Evolutionary conservation across 2,329 filamentous ascomycete species (phyloP).

Genomic region (Thelonectria discophora): DNA sequence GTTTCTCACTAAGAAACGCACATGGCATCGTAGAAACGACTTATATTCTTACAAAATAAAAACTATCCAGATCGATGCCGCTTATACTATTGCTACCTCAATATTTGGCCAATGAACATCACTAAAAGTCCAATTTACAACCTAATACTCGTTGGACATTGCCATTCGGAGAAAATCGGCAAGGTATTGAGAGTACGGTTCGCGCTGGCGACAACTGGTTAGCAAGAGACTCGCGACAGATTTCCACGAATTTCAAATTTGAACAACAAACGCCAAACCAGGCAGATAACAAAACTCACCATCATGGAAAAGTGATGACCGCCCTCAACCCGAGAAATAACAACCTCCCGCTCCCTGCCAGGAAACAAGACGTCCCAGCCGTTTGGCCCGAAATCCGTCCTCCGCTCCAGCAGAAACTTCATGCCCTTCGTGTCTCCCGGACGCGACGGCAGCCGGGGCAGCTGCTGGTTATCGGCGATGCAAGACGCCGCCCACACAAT

Average conservation of each 20-base stretch:
- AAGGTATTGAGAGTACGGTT: neutral
- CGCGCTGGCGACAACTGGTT: neutral
- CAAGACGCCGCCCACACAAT: constrained; percentile 14
- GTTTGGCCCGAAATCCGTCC: constrained; percentile 13
- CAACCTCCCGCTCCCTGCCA: neutral
- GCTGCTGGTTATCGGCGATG: neutral
- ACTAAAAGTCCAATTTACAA: no score
- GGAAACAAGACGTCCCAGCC: constrained; percentile 15
- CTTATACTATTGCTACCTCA: no score
- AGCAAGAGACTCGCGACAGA: neutral
- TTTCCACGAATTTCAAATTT: neutral
- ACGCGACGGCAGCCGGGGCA: neutral
- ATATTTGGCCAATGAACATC: no score
- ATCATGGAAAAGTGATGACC: constrained; percentile 27
- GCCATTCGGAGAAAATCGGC: neutral
- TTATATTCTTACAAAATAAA: no score
- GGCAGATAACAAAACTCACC: neutral
- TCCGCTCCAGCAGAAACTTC: constrained; percentile 14
- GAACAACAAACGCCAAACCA: neutral
- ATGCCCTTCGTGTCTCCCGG: constrained; percentile 11
- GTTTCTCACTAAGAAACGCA: no score
- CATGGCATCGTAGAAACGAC: no score
- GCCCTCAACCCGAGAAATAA: constrained; percentile 6
- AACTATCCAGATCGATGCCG: no score
- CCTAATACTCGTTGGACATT: neutral